Conservation (phyloP, 1,284 basidiomycete species). For the Pseudozyma thailandica region DNA sequence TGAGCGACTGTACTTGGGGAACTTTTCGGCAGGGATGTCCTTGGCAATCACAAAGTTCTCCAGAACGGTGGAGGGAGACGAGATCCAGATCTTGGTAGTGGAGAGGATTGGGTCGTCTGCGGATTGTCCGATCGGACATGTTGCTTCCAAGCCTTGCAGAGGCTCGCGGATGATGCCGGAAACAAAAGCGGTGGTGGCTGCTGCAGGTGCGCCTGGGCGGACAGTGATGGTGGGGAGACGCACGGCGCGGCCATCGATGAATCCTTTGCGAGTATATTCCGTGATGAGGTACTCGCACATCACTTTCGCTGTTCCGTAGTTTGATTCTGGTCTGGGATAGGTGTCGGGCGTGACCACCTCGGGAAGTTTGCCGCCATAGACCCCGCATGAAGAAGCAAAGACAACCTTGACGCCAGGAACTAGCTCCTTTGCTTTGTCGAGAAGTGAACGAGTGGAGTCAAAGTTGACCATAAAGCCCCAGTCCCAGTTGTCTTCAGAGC, state of each 20-base stretch:
- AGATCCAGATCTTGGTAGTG: conserved; percentile 33
- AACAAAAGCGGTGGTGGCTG: conserved; percentile 51
- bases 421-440: conserved; percentile 32
- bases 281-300: conserved; percentile 54
- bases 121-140: conserved; percentile 45
- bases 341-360: conserved; percentile 40
- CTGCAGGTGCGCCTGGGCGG: conserved; percentile 45
- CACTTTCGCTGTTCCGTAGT: conserved; percentile 51
- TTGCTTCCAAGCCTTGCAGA: conserved; percentile 32
- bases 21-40: conserved; percentile 22
- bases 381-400: conserved; percentile 48
- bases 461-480: conserved; percentile 49
- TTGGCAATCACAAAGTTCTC: conserved; percentile 49
- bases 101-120: conserved; percentile 36
- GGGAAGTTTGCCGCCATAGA: conserved; percentile 47
- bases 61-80: conserved; percentile 40
- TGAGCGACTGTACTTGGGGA: conserved; percentile 19
- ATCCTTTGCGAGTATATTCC: conserved; percentile 49
- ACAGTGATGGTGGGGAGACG: conserved; percentile 48
- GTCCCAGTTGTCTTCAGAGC: conserved; percentile 48
- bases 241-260: conserved; percentile 45
- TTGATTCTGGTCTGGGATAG: conserved; percentile 40
- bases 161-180: conserved; percentile 54
- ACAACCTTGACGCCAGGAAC: conserved; percentile 30
- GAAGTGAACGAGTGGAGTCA: conserved; percentile 39